Evolutionary conservation across 106 monocot species (phyloP).

Genomic region (Acanthochlamys bracteata): DNA sequence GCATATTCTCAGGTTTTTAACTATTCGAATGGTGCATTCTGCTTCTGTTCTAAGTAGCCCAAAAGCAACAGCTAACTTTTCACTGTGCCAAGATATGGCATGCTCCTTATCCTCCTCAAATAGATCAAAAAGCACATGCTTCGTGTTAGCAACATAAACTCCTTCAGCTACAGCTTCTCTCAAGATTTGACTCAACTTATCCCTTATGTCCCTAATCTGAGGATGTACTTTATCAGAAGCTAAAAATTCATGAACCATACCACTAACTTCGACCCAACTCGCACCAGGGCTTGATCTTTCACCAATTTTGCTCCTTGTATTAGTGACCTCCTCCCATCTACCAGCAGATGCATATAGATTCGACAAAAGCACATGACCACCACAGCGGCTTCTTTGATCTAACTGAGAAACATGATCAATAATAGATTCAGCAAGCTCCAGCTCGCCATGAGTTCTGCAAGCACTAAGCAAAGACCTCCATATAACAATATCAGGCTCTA

Average conservation of each 20-base stretch:
- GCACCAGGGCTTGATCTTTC: conserved; percentile 21
- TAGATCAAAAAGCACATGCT: conserved; percentile 35
- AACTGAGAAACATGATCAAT: conserved; percentile 9
- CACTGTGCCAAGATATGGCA: conserved; percentile 42
- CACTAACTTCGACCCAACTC: conserved; percentile 38
- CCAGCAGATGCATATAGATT: conserved; percentile 29
- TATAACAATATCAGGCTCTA: conserved; percentile 32
- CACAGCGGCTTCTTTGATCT: conserved; percentile 14
- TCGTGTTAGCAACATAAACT: conserved; percentile 21
- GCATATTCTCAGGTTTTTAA: background rate
- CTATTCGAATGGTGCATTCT: too few species aligned
- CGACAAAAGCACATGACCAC: conserved; percentile 31
- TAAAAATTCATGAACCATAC: conserved; percentile 32
- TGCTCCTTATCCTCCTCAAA: conserved; percentile 34
- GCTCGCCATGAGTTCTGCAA: conserved; percentile 31
- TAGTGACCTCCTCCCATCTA: conserved; percentile 23
- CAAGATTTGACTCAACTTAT: conserved; percentile 23
- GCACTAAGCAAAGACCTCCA: conserved; percentile 40
- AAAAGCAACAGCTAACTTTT: conserved; percentile 5
- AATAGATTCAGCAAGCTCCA: conserved; percentile 21
- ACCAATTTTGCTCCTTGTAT: conserved; percentile 15
- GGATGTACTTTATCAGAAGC: conserved; percentile 30
- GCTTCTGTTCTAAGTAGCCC: too few species aligned
- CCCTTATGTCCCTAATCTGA: conserved; percentile 19
- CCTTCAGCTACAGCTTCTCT: conserved; percentile 20